Base-by-base conservation (phyloP, 768 basidiomycete genomes). In the Termitomyces eurrhizus region DNA sequence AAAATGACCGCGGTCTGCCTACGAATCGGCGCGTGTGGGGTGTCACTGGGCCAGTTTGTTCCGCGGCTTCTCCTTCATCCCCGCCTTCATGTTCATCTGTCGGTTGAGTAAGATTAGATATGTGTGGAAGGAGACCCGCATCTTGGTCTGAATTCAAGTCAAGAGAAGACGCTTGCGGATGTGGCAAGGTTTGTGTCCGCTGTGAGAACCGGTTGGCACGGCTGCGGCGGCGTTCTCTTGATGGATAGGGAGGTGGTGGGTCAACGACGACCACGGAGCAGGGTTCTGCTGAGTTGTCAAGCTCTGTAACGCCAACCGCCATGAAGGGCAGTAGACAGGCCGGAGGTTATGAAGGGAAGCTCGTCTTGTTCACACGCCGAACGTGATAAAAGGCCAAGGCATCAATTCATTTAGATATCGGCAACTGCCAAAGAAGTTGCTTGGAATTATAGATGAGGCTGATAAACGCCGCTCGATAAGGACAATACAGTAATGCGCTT, bases 221-320 rank as follows among this genome's bases (percentile, higher is more conserved):
- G 64, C 49, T 73, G 72, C 7, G 72, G 58, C 82, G 80, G 24
- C 83, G 76, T 60, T 79, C 71, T 48, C 73, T 69, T 3, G 76
- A 73, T 42, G 87, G 88, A 70, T 90, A 90, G 2, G 89, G 89
- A 0, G 89, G 89, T 11, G 89, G 89, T 3, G 89, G 89, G 64
- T 90, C 88, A 16, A 33, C 48, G 13, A 56, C 56, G 48, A 26
- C 54, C 24, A 57, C 52, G 13, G 32, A 3, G 16, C 59, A 60
- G 24, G 62, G 3, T n/a, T 59, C 58, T 42, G 49, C 16, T 24
- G 55, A 4, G 12, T 33, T 12, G 18, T 9, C 29, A 7, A 52
- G 11, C 2, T 56, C 56, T 35, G 41, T 9, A 11, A 60, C 52
- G 51, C 48, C 58, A 26, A 52, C 37, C 35, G 41, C 55, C 59